phyloP scores from a whole-genome alignment of 148 eudicot genomes.

The Arbutus unedo region DNA sequence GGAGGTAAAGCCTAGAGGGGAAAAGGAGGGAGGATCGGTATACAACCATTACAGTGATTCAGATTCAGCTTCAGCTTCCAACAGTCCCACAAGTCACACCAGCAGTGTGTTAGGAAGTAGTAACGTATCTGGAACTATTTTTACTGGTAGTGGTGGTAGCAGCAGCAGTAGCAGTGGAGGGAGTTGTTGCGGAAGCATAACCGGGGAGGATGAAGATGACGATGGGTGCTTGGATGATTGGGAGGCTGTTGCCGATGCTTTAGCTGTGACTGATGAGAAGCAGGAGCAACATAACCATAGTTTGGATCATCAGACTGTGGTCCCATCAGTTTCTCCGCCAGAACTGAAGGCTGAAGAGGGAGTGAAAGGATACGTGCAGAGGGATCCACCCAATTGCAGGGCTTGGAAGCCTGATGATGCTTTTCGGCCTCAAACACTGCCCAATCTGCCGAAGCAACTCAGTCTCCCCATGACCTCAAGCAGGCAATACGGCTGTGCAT shows the following conservation, averaged over 20 bases:
- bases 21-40: slow-evolving; percentile 30
- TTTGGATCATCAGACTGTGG: slow-evolving; percentile 15
- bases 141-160: slow-evolving; percentile 51
- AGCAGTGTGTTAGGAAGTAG: slow-evolving; percentile 47
- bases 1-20: slow-evolving; percentile 36
- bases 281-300: slow-evolving; percentile 28
- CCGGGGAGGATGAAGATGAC: slow-evolving; percentile 73
- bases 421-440: slow-evolving; percentile 75
- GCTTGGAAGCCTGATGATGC: slow-evolving; percentile 92
- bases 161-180: slow-evolving; percentile 51
- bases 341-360: slow-evolving; percentile 24
- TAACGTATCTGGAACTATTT: slow-evolving; percentile 38
- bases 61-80: slow-evolving; percentile 53
- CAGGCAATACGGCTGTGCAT: slow-evolving; percentile 40
- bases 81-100: slow-evolving; percentile 61
- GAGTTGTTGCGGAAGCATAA: slow-evolving; percentile 52
- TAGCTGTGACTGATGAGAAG: slow-evolving; percentile 47
- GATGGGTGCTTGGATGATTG: slow-evolving; percentile 90
- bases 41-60: slow-evolving; percentile 54
- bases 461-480: slow-evolving; percentile 63
- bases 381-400: slow-evolving; percentile 28
- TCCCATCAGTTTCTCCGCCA: slow-evolving; percentile 12
- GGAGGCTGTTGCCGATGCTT: slow-evolving; percentile 90
- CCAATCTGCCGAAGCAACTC: slow-evolving; percentile 68
- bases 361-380: slow-evolving; percentile 24